Evolutionary conservation across 805 yeast genomes (phyloP), one percentile per base, ranked within the genome.

Genomic region (Blastobotrys americana): DNA sequence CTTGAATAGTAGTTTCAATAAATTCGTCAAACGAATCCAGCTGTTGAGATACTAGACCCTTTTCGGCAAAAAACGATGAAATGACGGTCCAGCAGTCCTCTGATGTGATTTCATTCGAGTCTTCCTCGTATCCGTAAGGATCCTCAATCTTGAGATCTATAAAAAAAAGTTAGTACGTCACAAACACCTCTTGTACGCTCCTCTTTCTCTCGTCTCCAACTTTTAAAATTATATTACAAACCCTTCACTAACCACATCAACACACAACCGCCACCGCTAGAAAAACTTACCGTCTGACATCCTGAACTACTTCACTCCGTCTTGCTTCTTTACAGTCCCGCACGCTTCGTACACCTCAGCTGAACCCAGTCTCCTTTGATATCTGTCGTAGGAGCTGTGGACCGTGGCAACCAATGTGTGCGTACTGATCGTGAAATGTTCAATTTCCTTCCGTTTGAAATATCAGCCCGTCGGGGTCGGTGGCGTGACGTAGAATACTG

Each of bases 71-170:
- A 67, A 93, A 93, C 15, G 97, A 78, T 22, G 96, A 84, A 55
- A 93, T 93, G 51, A 93, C 97, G 25, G 95, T 82, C 99, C 99
- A 93, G 68, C 98, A 93, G 73, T 93, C 98, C 70, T 93, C 98
- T 22, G 96, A 85, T 25, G 97, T 88, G 69, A 93, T 86, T 59
- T 82, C 77, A 5, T 21, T 31, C 49, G 75, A 76, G 42, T 68
- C 72, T 50, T 77, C 85, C 55, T 82, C 89, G 62, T 80, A 80
- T 45, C 76, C 78, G 64, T 85, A 84, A 41, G 81, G 84, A 64
- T 83, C 89, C 42, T 51, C 49, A 8, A 25, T 13, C 13, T 25
- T 25, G 31, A 25, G 8, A 8, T 25, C 31, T 25, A 13, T n/a
- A n/a, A n/a, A n/a, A n/a, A n/a, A n/a, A 25, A 25, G 31, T 25